Evolutionary conservation across 2,329 filamentous ascomycete species (phyloP).

Genomic region (Trichoderma oligosporum): DNA sequence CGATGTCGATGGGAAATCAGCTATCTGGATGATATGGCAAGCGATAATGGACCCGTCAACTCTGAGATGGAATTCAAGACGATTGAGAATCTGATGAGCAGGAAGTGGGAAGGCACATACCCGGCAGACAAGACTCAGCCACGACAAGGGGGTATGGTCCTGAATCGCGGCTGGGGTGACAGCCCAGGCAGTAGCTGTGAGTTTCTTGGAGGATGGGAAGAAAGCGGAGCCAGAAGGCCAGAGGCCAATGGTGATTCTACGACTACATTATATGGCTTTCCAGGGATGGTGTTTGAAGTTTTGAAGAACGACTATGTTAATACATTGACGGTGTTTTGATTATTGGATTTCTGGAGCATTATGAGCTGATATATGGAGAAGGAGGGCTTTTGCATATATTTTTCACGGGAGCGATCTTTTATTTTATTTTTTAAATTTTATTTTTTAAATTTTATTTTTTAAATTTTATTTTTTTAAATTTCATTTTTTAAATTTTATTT

Average conservation of each 20-base stretch:
- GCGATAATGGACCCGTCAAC: constrained; percentile 46
- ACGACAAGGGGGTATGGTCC: constrained; percentile 71
- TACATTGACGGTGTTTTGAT: constrained; percentile 79
- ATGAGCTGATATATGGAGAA: background rate
- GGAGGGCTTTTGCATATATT: background rate
- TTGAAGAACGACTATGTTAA: constrained; percentile 88
- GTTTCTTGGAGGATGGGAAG: constrained; percentile 81
- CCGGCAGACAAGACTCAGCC: constrained; percentile 49
- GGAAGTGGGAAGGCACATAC: constrained; percentile 67
- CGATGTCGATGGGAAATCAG: constrained; percentile 80
- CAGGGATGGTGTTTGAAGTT: constrained; percentile 92
- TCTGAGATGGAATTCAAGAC: constrained; percentile 78
- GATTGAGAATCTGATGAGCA: constrained; percentile 64
- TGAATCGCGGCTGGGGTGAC: constrained; percentile 88
- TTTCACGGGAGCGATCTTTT: background rate
- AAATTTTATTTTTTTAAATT: too few relatives aligned
- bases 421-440: too few relatives aligned
- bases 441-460: too few relatives aligned
- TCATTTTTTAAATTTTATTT: too few relatives aligned
- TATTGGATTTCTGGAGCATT: background rate
- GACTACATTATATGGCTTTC: constrained; percentile 89
- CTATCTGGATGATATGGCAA: constrained; percentile 48
- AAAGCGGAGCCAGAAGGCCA: constrained; percentile 55
- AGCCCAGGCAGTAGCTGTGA: constrained; percentile 88
- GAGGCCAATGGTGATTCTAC: constrained; percentile 56